Evolutionary conservation across 495 filamentous ascomycete genomes (phyloP).

Genomic region (Hypoxylon intermedium): DNA sequence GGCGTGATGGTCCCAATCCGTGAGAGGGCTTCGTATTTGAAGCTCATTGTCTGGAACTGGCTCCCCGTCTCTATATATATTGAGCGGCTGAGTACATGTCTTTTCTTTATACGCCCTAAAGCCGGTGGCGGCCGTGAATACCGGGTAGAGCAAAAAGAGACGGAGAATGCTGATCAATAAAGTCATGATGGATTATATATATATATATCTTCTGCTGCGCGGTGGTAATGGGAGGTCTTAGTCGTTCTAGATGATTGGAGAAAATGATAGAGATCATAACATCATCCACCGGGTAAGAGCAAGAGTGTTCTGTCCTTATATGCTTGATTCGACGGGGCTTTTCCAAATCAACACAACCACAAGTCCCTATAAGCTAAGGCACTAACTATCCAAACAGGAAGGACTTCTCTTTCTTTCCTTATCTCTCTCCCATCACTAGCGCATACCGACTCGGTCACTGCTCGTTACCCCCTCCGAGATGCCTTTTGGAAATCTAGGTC

Average conservation of each 20-base stretch:
- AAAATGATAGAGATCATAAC: too few relatives aligned
- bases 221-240: not conserved
- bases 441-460: conserved; percentile 12
- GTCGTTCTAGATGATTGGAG: conserved; percentile 3
- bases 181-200: conserved; percentile 3
- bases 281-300: not conserved
- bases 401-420: conserved; percentile 3
- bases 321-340: not conserved
- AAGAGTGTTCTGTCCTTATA: conserved; percentile 16
- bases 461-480: conserved; percentile 8
- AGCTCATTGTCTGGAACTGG: conserved; percentile 11
- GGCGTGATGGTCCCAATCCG: conserved; percentile 9
- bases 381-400: conserved; percentile 11
- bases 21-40: conserved; percentile 13
- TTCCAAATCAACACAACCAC: not conserved
- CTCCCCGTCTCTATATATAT: conserved; percentile 19
- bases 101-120: conserved; percentile 21
- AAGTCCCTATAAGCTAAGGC: not conserved
- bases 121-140: conserved; percentile 3
- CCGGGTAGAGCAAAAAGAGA: conserved; percentile 16
- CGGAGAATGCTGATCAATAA: not conserved
- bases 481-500: not conserved
- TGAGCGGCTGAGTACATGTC: conserved; percentile 16
- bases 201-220: not conserved
- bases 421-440: not conserved